Evolutionary conservation across 768 basidiomycete species (phyloP), one percentile per base, ranked within the genome.

Genomic region (Coprinellus aureogranulatus): DNA sequence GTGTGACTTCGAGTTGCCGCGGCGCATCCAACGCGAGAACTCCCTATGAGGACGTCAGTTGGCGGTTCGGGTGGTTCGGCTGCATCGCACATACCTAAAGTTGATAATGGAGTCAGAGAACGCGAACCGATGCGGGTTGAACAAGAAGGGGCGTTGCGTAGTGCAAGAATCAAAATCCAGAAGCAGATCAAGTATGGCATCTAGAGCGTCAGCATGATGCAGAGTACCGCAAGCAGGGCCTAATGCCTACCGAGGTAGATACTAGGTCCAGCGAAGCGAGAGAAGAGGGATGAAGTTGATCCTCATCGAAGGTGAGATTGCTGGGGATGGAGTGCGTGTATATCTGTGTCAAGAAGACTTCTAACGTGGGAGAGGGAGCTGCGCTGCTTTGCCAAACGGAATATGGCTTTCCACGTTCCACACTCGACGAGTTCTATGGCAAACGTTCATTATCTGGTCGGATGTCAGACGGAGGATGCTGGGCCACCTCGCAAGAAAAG

Each of bases 41-140:
- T 98, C 96, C 64, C 96, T 92, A 68, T 66, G 73, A 53, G 45
- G 26, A 58, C 46, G 53, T 53, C 54, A 34, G 34, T 41, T 8
- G 30, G 28, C 39, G 48, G n/a, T n/a, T n/a, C n/a, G 64, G 39
- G 52, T 59, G 3, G 60, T 25, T 22, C 25, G 39, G 31, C 56
- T 31, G 39, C 42, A 16, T n/a, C 53, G 14, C 18, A 73, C 84
- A 66, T 67, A 89, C 89, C 90, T 81, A 66, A 93, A 94, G 74
- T 99, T 96, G 68, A 98, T 91, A 71, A 98, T 84, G 73, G 94
- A 99, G 72, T 99, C 97, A 39, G 94, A 85, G 72, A 94, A 89
- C 20, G 92, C 91, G 77, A 99, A 99, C 73, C 98, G 97, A 72
- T 99, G 97, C n/a, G 97, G 97, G 70, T 98, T 99, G 84, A 98